These are phyloP conservation scores for Kazachstania bromeliacearum DNA, from an alignment of 805 yeast species.

Conservation along the genomic window DNA sequence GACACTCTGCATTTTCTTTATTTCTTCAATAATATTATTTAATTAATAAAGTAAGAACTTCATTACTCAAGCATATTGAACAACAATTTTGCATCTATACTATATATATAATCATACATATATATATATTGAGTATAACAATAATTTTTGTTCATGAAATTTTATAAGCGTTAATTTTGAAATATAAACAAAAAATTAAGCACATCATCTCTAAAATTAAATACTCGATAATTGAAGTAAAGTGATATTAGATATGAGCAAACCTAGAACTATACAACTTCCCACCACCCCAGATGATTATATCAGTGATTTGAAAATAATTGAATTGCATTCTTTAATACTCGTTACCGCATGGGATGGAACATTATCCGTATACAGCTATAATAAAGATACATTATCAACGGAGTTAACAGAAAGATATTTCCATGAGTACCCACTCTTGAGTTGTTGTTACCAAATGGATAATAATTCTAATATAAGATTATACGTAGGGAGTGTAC, in stretches of 20 bases:
- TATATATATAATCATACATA: background rate
- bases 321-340: conserved; percentile 28
- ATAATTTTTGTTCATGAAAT: background rate
- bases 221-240: no score
- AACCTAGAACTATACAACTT: conserved; percentile 6
- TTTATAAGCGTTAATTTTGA: background rate
- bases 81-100: no score
- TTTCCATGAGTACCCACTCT: conserved; percentile 10
- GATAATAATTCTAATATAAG: conserved; percentile 4
- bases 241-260: no score
- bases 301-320: conserved; percentile 20
- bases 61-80: background rate
- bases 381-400: conserved; percentile 8
- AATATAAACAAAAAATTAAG: background rate
- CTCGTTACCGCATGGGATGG: conserved; percentile 55
- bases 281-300: conserved; percentile 17
- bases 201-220: background rate
- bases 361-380: conserved; percentile 32
- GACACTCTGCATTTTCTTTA: background rate
- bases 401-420: conserved; percentile 4
- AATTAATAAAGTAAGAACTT: background rate
- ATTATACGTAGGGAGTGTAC: conserved; percentile 42
- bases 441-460: conserved; percentile 17
- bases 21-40: background rate
- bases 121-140: background rate